phyloP scores from a whole-genome alignment of 805 yeast species.

The Lachancea sp. region DNA sequence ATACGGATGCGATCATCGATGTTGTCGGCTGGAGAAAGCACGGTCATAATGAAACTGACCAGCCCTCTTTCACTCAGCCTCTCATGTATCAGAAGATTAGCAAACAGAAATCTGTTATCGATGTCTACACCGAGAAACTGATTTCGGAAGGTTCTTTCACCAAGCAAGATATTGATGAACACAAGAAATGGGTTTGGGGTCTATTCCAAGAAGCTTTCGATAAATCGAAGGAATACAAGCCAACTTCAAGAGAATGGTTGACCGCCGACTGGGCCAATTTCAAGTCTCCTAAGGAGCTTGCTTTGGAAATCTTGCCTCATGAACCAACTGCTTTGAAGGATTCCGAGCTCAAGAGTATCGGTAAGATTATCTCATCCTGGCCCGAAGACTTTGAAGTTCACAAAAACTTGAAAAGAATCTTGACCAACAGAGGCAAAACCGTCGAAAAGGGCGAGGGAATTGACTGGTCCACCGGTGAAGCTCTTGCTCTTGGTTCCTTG shows the following conservation, averaged over 20 bases:
- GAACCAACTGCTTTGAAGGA: conserved; percentile 88
- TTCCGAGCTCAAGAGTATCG: conserved; percentile 66
- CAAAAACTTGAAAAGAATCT: conserved; percentile 91
- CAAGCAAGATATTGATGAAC: conserved; percentile 85
- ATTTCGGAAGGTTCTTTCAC: conserved; percentile 85
- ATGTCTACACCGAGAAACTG: conserved; percentile 74
- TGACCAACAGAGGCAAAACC: conserved; percentile 79
- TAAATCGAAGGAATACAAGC: conserved; percentile 83
- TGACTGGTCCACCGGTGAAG: conserved; percentile 99
- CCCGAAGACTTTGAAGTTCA: conserved; percentile 87
- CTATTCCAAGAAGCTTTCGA: conserved; percentile 82
- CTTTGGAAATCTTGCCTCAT: conserved; percentile 92
- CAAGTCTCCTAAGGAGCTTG: conserved; percentile 95
- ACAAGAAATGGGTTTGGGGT: conserved; percentile 97
- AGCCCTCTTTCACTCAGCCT: conserved; percentile 98
- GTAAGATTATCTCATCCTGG: conserved; percentile 69
- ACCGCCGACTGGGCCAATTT: conserved; percentile 99
- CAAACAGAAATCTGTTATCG: conserved; percentile 81
- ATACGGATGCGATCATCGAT: conserved; percentile 92
- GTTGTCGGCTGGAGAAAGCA: conserved; percentile 97
- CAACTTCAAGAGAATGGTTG: conserved; percentile 94
- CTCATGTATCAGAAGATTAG: conserved; percentile 91
- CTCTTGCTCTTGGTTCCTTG: conserved; percentile 91
- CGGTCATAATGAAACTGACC: conserved; percentile 99
- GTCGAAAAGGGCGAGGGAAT: conserved; percentile 86